phyloP scores from a whole-genome alignment of 116 monocot genomes.

The Dioscorea cayenensis region DNA sequence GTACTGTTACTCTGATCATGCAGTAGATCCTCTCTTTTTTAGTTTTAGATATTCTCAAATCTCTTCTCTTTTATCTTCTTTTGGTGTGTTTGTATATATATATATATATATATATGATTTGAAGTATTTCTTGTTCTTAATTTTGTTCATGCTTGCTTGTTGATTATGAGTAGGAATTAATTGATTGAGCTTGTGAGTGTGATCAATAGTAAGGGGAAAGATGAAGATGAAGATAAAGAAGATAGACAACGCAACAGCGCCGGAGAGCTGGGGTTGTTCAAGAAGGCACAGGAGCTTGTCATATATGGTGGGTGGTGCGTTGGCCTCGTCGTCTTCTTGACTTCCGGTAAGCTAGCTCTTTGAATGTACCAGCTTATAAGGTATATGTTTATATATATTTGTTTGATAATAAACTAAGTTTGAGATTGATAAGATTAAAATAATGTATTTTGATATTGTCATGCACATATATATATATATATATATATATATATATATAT shows the following conservation, averaged over 20 bases:
- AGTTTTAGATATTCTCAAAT: too few species aligned
- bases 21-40: too few species aligned
- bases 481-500: slow-evolving; percentile 17
- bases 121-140: too few species aligned
- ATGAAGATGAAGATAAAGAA: slow-evolving; percentile 39
- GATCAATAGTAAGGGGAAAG: slow-evolving; percentile 32
- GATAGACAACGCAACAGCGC: slow-evolving; percentile 31
- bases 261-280: slow-evolving; percentile 29
- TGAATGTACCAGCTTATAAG: slow-evolving; percentile 21
- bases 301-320: slow-evolving; percentile 25
- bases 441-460: background rate
- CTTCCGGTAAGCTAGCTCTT: slow-evolving; percentile 34
- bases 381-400: background rate
- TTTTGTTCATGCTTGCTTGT: too few species aligned
- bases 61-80: too few species aligned
- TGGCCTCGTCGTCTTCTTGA: slow-evolving; percentile 24
- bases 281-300: slow-evolving; percentile 37
- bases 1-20: too few species aligned
- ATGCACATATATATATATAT: slow-evolving; percentile 12
- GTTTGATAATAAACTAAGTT: too few species aligned
- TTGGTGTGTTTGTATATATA: too few species aligned
- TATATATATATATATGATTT: too few species aligned
- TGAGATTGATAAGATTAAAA: too few species aligned
- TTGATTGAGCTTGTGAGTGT: too few species aligned
- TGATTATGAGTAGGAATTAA: too few species aligned